These are phyloP conservation scores for Heimioporus punctisporus DNA, from an alignment of 1,284 basidiomycete species.

Conservation along the genomic window DNA sequence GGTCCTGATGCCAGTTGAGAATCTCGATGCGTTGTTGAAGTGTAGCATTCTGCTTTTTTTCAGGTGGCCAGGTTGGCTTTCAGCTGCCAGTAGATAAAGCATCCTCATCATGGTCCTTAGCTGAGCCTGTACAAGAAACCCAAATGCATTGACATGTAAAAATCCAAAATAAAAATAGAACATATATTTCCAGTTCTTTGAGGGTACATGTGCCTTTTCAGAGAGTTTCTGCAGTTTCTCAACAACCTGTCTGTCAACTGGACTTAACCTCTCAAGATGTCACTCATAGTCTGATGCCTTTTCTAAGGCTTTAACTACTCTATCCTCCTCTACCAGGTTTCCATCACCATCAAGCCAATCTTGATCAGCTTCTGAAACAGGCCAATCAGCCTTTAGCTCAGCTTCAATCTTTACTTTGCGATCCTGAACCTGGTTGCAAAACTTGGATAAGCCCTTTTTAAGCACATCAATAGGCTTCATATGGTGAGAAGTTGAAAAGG, in stretches of 20 bases:
- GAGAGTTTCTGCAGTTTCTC: not conserved
- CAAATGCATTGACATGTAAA: not conserved
- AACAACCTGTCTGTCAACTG: not conserved
- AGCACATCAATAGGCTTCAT: not conserved
- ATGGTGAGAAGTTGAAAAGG: no score
- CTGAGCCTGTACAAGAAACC: not conserved
- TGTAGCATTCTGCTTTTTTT: constrained; percentile 3
- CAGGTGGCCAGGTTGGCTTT: no score
- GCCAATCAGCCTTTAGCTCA: not conserved
- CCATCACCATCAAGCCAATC: not conserved
- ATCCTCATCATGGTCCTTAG: no score
- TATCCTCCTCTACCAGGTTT: constrained; percentile 10
- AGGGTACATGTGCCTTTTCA: not conserved
- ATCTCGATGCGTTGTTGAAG: constrained; percentile 8
- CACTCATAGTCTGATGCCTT: not conserved
- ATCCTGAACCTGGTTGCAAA: not conserved
- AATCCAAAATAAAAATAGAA: not conserved
- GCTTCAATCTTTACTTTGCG: not conserved
- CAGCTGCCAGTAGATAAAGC: no score
- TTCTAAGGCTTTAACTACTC: constrained; percentile 1
- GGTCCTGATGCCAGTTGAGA: constrained; percentile 9
- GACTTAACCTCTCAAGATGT: not conserved
- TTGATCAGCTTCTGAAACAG: not conserved
- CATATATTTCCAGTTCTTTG: constrained; percentile 4
- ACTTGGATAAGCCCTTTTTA: not conserved